phyloP scores from a whole-genome alignment of 2,329 filamentous ascomycete species.

The Alternaria viburni region DNA sequence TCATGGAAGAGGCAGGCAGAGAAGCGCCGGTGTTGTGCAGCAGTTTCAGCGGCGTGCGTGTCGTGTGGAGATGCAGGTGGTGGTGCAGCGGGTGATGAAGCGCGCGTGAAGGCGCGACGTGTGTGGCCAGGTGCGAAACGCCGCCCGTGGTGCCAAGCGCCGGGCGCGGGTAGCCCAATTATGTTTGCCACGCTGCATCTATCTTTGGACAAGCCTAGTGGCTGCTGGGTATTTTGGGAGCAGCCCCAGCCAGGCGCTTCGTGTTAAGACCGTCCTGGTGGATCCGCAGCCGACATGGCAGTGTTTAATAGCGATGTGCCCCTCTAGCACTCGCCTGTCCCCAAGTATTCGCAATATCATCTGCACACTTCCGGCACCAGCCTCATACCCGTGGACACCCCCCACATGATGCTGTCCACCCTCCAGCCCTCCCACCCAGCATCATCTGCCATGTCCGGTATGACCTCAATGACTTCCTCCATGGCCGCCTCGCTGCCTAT shows the following conservation, averaged over 20 bases:
- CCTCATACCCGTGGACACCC: conserved; percentile 1
- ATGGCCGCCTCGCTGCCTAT: conserved; percentile 56
- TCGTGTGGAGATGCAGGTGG: background rate
- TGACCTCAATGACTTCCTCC: conserved; percentile 42
- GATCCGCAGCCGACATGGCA: background rate
- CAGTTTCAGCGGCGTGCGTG: conserved; percentile 5
- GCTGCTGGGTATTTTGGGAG: conserved; percentile 13
- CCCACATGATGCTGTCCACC: conserved; percentile 47
- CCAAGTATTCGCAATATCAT: conserved; percentile 4
- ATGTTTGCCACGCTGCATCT: conserved; percentile 12
- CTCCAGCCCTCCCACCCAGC: conserved; percentile 37
- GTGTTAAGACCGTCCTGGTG: background rate
- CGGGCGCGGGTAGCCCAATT: background rate
- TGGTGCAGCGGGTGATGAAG: background rate
- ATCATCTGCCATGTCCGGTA: conserved; percentile 44
- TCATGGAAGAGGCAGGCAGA: too few species aligned
- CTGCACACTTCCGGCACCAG: conserved; percentile 5
- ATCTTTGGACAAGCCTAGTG: conserved; percentile 12
- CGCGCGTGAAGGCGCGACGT: conserved; percentile 8
- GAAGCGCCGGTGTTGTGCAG: background rate
- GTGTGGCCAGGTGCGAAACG: conserved; percentile 1
- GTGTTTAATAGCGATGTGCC: conserved; percentile 9
- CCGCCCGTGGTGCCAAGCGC: background rate
- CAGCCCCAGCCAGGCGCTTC: conserved; percentile 15
- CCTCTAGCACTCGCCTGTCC: conserved; percentile 1